Conservation (phyloP, 1,284 basidiomycete species). For the Ganoderma lucidum region DNA sequence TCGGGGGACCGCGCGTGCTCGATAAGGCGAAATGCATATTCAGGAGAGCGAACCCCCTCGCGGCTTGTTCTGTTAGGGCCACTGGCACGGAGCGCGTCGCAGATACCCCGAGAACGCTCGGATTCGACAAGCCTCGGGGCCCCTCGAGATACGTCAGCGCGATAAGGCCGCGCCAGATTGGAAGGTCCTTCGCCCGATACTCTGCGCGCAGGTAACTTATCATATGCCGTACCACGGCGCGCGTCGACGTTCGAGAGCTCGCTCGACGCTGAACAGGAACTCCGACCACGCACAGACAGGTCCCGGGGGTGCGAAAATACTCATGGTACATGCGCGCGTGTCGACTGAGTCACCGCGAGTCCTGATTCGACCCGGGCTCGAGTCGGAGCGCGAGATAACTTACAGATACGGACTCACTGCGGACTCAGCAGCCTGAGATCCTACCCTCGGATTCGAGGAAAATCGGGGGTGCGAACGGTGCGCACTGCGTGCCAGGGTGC, state of each 20-base stretch:
- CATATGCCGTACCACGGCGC: neutral
- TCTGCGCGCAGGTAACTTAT: neutral
- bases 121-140: neutral
- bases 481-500: neutral
- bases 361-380: neutral
- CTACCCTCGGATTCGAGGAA: too few species aligned
- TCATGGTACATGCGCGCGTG: neutral
- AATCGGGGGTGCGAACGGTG: slow-evolving; percentile 16
- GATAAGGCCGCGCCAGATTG: slow-evolving; percentile 17
- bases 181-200: neutral
- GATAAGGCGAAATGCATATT: slow-evolving; percentile 8
- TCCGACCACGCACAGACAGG: neutral
- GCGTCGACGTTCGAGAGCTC: neutral
- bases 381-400: slow-evolving; percentile 10
- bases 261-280: neutral
- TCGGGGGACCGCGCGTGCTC: neutral
- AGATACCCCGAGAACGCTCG: neutral
- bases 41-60: neutral
- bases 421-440: neutral
- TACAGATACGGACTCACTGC: neutral
- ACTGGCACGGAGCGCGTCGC: neutral
- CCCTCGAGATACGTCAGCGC: slow-evolving; percentile 5
- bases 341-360: neutral
- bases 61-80: neutral
- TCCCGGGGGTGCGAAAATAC: neutral